Base-by-base conservation (phyloP, 352 stramenopile species). In the Phytophthora hybrid region DNA sequence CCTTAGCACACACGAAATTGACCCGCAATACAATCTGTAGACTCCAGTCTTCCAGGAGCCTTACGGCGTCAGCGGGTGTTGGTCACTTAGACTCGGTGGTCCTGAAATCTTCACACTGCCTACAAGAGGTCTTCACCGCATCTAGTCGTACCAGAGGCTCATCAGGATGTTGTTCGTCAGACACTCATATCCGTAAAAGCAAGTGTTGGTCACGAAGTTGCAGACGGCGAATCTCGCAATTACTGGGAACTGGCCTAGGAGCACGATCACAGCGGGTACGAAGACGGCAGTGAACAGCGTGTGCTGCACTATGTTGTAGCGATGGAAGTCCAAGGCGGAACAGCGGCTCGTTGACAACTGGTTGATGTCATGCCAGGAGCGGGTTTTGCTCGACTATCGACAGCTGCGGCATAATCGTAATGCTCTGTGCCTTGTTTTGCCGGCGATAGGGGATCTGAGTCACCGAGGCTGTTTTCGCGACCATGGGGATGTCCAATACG, bases 401-500 rank as follows among this genome's bases (percentile, higher is more conserved):
- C 21, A 41, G 56, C 59, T 71, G 60, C 23, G 49, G 65, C 71
- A 78, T 78, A 26, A 70, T 67, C 7, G 51, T 54, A 21, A 68
- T 67, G 41, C 44, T 55, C 2, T 39, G 57, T 26, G 32, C 1
- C 41, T 76, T 46, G 11, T 46, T 41, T 41, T 65, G 32, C n/a
- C n/a, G n/a, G n/a, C n/a, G n/a, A n/a, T n/a, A n/a, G 23, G 62
- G 60, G 6, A 51, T 62, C 49, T 59, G 26, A 31, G 32, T n/a
- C 29, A 39, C 14, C 34, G 37, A 8, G 18, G 16, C 18, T 49
- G 54, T 67, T 21, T n/a, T n/a, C n/a, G n/a, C n/a, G n/a, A n/a
- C n/a, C n/a, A 97, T 85, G 7, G 83, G 81, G 41, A 89, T 83
- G 49, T 98, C 84, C 86, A 84, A 93, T 2, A 90, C 86, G 7